Percentiles rank a stretch among this genome's conserved stretches.
phyloP scores from a whole-genome alignment of 257 asterid species.

The Solanum commersonii region DNA sequence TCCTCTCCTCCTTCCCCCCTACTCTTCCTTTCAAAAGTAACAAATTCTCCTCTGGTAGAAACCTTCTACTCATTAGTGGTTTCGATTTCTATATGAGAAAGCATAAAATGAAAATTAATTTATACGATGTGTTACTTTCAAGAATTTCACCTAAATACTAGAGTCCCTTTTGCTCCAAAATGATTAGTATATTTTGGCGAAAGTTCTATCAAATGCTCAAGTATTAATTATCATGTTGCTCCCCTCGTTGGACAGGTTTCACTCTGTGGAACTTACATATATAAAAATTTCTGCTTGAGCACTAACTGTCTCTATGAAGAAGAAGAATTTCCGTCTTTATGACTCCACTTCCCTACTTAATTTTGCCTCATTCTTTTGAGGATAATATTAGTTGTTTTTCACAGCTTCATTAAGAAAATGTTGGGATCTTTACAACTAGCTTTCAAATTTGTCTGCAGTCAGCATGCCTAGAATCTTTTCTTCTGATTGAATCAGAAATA shows the following conservation, averaged over 20 bases:
- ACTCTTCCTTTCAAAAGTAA: not conserved
- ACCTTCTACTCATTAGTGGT: not conserved
- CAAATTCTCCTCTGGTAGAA: not conserved
- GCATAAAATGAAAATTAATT: not conserved
- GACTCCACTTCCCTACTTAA: not conserved
- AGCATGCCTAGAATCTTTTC: not conserved
- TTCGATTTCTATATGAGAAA: not conserved
- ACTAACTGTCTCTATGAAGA: not conserved
- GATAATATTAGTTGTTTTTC: not conserved
- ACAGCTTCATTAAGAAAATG: not conserved
- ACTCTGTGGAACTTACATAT: not conserved
- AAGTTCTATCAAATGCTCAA: not conserved
- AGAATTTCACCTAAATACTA: not conserved
- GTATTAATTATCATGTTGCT: not conserved
- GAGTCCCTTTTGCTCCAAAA: not conserved
- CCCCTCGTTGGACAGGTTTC: not conserved
- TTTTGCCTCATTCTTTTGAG: not conserved
- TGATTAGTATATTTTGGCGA: not conserved
- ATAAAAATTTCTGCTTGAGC: not conserved
- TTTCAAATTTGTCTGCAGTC: not conserved
- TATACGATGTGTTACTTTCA: not conserved
- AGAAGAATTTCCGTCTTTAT: not conserved
- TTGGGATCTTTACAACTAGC: not conserved
- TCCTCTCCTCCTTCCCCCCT: not conserved
- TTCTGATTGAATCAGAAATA: not conserved